These are phyloP conservation scores for Diaporthe vexans DNA, from an alignment of 2,329 filamentous ascomycete species.

Conservation along the genomic window DNA sequence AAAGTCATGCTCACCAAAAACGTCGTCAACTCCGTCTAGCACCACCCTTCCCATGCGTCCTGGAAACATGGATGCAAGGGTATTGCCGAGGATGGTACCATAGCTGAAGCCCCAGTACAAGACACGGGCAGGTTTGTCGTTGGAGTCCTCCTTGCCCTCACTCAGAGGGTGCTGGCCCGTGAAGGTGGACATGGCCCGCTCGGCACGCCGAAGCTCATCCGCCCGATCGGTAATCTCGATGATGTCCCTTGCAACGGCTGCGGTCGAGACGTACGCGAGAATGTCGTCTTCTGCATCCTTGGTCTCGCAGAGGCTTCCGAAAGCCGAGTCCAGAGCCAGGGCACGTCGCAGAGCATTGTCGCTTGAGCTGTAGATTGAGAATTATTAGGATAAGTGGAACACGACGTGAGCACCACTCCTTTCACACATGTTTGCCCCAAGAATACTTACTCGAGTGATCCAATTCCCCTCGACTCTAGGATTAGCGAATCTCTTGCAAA, in stretches of 20 bases:
- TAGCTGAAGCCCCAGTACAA: conserved; percentile 68
- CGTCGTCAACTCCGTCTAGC: conserved; percentile 56
- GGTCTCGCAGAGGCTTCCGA: conserved; percentile 49
- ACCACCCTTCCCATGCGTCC: conserved; percentile 57
- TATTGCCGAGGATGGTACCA: conserved; percentile 59
- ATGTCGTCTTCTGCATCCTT: conserved; percentile 48
- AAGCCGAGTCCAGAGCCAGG: conserved; percentile 47
- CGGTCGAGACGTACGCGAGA: conserved; percentile 52
- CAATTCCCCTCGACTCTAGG: conserved; percentile 51
- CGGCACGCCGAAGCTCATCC: conserved; percentile 49
- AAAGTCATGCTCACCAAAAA: no score
- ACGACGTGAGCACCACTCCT: not conserved
- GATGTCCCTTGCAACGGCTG: conserved; percentile 59
- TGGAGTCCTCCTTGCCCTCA: not conserved
- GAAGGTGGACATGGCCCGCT: not conserved
- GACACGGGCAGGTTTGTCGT: conserved; percentile 47
- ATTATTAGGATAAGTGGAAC: not conserved
- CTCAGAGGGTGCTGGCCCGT: conserved; percentile 13
- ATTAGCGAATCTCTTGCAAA: conserved; percentile 49
- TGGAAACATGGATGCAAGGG: conserved; percentile 59
- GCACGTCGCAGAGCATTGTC: conserved; percentile 46
- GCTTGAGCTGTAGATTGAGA: conserved; percentile 36
- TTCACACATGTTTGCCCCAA: no score
- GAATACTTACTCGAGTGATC: conserved; percentile 43
- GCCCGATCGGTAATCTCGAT: conserved; percentile 59